Base-by-base conservation (phyloP, 331 rosid genomes). In the Arachis monticola region DNA sequence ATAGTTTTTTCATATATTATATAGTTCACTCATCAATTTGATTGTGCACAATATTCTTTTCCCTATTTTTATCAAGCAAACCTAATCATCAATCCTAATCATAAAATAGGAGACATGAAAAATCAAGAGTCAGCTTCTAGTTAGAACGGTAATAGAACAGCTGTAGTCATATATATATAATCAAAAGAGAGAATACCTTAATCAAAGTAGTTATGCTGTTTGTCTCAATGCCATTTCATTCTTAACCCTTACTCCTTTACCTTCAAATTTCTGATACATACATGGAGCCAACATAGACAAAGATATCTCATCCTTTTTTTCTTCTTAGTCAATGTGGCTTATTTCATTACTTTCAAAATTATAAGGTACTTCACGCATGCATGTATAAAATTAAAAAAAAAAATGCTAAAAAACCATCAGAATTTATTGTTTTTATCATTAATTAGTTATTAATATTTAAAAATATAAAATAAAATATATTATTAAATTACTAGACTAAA, bases 241-340 rank as follows among this genome's bases (percentile, higher is more conserved):
- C 97, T 89, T 93, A 78, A 76, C 79, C 86, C 89, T 74, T 81
- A 91, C 96, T 91, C 82, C 38, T 82, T 27, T 64, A 72, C 73
- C 64, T 72, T 74, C 14, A 59, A 32, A 32, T 63, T 68, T 79
- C 27, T 78, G 97, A 92, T 79, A 70, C 82, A 41, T 69, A 85
- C 92, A 22, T 82, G 68, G 73, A 50, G 91, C 85, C 93, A 42
- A 67, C 69, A 83, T 35, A 79, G 97, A 93, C 70, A 83, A 81
- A 83, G 97, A 93, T 78, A 83, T 90, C 14, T 65, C 89, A 93
- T 84, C 98, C 73, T 60, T 86, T 77, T 40, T 61, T 44, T 44
- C 7, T 51, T 27, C 57, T 4, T 48, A n/a, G 32, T 45, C 58
- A 47, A 56, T n/a, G n/a, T 55, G 0, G 60, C 10, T 70, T 56